Conservation (phyloP, 345 rosid species). For the Brassica napus region Da-Ae NC_063438.1:26821501-26822000, state of each 20-base stretch:
- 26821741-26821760: conserved; percentile 27
- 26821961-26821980: conserved; percentile 96
- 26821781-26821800: conserved; percentile 94
- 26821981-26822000: conserved; percentile 87
- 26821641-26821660: conserved; percentile 90
- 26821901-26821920: conserved; percentile 39
- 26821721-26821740: conserved; percentile 12
- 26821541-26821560: conserved; percentile 17
- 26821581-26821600: conserved; percentile 57
- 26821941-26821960: conserved; percentile 97
- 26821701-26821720: conserved; percentile 22
- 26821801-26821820: conserved; percentile 96
- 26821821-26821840: conserved; percentile 97
- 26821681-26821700: conserved; percentile 84
- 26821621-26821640: conserved; percentile 99
- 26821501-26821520: conserved; percentile 38
- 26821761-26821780: conserved; percentile 93
- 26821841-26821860: conserved; percentile 1
- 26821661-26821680: conserved; percentile 83
- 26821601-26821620: conserved; percentile 99
- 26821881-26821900: conserved; percentile 10
- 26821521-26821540: conserved; percentile 7
- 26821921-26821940: conserved; percentile 92
- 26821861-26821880: background rate
- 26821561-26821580: conserved; percentile 10